These are phyloP conservation scores for Typha latifolia DNA, from an alignment of 176 grass and related monocot species.

Conservation along the genomic window DNA sequence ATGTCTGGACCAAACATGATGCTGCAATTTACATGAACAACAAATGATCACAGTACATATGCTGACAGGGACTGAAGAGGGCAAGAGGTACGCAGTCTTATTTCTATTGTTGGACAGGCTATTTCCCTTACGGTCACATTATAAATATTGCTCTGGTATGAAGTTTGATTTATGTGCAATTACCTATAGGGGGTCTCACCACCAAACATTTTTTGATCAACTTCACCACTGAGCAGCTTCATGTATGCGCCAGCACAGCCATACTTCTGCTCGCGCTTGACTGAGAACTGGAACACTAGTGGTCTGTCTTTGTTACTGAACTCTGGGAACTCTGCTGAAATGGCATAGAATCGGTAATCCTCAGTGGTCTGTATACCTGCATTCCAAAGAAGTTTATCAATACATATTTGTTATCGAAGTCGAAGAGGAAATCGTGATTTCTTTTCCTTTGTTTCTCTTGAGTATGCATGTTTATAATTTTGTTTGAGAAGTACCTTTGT, in stretches of 20 bases:
- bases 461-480: neutral
- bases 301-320: constrained; percentile 12
- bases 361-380: constrained; percentile 11
- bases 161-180: no score
- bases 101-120: neutral
- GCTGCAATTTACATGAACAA: constrained; percentile 25
- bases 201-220: constrained; percentile 20
- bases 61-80: neutral
- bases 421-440: neutral
- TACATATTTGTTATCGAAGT: neutral
- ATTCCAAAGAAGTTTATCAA: neutral
- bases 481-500: constrained; percentile 48
- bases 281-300: constrained; percentile 11
- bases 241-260: constrained; percentile 13
- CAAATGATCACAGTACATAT: neutral
- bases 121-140: no score
- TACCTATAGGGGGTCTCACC: constrained; percentile 18
- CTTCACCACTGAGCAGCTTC: constrained; percentile 15
- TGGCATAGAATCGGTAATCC: constrained; percentile 18
- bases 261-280: constrained; percentile 17
- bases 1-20: constrained; percentile 98
- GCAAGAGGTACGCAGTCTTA: neutral
- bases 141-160: no score
- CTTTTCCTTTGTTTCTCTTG: neutral
- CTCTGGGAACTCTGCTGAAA: constrained; percentile 17